These are phyloP conservation scores for Candida glucosophila DNA, from an alignment of 1,139 yeast genomes.

Conservation along the genomic window DNA sequence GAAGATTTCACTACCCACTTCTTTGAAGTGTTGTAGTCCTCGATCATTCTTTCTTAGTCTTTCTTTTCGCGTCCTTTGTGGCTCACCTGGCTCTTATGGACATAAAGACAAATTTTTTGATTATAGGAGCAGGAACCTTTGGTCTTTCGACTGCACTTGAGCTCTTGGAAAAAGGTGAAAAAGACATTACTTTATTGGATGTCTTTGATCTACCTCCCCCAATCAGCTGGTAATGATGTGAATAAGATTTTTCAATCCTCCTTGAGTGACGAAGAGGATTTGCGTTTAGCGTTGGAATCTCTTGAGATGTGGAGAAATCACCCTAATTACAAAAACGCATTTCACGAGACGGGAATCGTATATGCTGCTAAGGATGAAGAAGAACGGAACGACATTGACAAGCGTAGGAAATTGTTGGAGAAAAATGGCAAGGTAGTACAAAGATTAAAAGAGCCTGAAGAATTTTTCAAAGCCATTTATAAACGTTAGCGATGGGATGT, in stretches of 20 bases:
- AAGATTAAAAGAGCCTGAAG: conserved; percentile 7
- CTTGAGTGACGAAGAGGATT: conserved; percentile 6
- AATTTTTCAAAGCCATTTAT: conserved; percentile 6
- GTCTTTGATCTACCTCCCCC: too few relatives aligned
- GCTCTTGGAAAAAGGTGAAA: conserved; percentile 4
- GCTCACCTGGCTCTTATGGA: too few relatives aligned
- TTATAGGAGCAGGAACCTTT: conserved; percentile 12
- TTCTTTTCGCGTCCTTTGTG: too few relatives aligned
- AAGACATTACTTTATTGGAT: conserved; percentile 5
- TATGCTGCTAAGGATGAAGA: conserved; percentile 9
- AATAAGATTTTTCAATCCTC: conserved; percentile 9
- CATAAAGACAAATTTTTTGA: too few relatives aligned
- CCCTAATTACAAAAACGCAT: conserved; percentile 15
- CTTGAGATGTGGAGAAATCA: conserved; percentile 12
- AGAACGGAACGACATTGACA: conserved; percentile 4
- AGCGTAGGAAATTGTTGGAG: conserved; percentile 3
- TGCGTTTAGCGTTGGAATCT: conserved; percentile 9
- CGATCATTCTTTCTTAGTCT: too few relatives aligned
- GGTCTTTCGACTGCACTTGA: conserved; percentile 8
- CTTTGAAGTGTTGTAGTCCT: too few relatives aligned
- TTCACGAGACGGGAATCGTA: conserved; percentile 19
- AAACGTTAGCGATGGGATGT: conserved; percentile 2
- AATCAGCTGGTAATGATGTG: conserved; percentile 8
- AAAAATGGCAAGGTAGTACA: conserved; percentile 4
- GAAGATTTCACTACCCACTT: too few relatives aligned